These are phyloP conservation scores for Cystofilobasidium macerans DNA, from an alignment of 768 basidiomycete species.

Conservation along the genomic window DNA sequence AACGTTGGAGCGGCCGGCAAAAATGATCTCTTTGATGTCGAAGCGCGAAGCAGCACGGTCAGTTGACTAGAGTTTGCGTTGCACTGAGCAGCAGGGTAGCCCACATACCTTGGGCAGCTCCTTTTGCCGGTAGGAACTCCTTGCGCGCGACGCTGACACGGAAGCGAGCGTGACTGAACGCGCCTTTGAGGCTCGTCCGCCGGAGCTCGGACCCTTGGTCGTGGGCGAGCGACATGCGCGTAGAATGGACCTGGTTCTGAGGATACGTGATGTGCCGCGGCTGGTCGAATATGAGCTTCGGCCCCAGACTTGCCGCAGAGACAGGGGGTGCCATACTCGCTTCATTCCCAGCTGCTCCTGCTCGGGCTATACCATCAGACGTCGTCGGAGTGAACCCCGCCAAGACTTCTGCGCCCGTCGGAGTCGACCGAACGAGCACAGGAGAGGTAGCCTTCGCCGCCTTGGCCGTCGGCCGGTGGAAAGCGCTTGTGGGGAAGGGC, in stretches of 20 bases:
- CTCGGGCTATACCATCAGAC: background rate
- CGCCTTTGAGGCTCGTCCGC: background rate
- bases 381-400: background rate
- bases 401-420: too few relatives aligned
- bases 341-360: too few relatives aligned
- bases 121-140: background rate
- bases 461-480: background rate
- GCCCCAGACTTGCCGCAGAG: background rate
- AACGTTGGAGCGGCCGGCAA: conserved; percentile 23
- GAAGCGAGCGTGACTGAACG: background rate
- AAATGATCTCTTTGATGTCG: conserved; percentile 16
- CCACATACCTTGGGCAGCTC: background rate
- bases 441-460: background rate
- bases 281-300: background rate
- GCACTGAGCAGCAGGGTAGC: background rate
- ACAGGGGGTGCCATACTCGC: too few relatives aligned
- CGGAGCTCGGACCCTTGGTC: background rate
- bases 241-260: background rate
- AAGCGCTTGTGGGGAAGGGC: background rate
- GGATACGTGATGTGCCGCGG: background rate
- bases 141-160: background rate
- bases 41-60: background rate
- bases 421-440: too few relatives aligned
- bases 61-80: too few relatives aligned
- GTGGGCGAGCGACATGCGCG: background rate